Evolutionary conservation across 768 basidiomycete species (phyloP).

Genomic region (Mycena indigotica): DNA sequence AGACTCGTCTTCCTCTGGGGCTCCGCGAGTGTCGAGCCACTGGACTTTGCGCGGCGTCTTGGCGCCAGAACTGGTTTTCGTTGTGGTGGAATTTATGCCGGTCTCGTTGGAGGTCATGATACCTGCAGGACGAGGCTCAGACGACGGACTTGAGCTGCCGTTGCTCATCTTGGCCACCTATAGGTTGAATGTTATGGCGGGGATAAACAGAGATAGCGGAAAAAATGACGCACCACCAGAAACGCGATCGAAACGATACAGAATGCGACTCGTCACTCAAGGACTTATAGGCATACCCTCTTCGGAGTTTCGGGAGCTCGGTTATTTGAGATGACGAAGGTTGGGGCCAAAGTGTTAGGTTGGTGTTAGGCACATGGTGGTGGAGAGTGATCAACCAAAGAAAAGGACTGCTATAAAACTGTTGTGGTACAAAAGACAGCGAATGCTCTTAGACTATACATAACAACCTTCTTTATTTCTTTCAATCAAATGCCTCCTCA

Average conservation of each 20-base stretch:
- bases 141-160: not conserved
- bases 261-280: not conserved
- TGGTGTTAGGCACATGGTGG: not conserved
- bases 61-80: slow-evolving; percentile 27
- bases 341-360: not conserved
- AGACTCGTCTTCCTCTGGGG: not conserved
- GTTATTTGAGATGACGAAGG: not conserved
- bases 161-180: not conserved
- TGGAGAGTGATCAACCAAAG: not conserved
- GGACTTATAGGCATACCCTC: not conserved
- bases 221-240: not conserved
- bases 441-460: not conserved
- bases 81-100: not conserved
- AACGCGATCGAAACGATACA: not conserved
- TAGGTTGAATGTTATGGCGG: not conserved
- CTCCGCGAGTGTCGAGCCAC: slow-evolving; percentile 41
- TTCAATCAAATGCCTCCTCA: slow-evolving; percentile 68
- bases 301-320: too few species aligned
- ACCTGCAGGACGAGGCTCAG: not conserved
- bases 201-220: not conserved
- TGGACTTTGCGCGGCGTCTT: slow-evolving; percentile 57
- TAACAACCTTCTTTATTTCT: too few species aligned
- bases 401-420: not conserved
- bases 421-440: not conserved
- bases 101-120: not conserved